These are phyloP conservation scores for Alternaria ventricosa DNA, from an alignment of 2,329 filamentous ascomycete genomes.

Conservation along the genomic window DNA sequence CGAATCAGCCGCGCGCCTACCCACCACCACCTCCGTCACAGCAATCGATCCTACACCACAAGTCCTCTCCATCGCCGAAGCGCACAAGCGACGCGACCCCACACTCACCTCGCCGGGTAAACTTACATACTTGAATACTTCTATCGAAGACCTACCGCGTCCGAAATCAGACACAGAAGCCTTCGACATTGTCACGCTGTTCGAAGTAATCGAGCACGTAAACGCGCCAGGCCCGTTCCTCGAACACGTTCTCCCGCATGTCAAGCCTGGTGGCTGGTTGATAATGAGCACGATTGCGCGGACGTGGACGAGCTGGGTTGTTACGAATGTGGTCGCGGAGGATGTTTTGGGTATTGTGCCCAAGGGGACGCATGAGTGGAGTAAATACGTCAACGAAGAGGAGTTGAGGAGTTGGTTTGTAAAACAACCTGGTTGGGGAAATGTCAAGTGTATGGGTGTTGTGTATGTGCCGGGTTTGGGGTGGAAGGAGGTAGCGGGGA, in stretches of 20 bases:
- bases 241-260: slow-evolving; percentile 71
- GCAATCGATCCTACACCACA: slow-evolving; percentile 79
- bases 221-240: slow-evolving; percentile 77
- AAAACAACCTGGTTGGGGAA: slow-evolving; percentile 50
- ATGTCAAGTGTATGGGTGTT: slow-evolving; percentile 74
- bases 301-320: slow-evolving; percentile 86
- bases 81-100: slow-evolving; percentile 78
- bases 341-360: slow-evolving; percentile 87
- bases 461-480: slow-evolving; percentile 89
- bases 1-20: slow-evolving; percentile 77
- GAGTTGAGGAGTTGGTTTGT: slow-evolving; percentile 67
- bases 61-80: slow-evolving; percentile 76
- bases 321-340: slow-evolving; percentile 91
- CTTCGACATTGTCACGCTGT: slow-evolving; percentile 84
- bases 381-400: slow-evolving; percentile 88
- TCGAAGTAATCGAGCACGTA: slow-evolving; percentile 96
- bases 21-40: slow-evolving; percentile 68
- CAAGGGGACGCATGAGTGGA: slow-evolving; percentile 93
- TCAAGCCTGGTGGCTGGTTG: slow-evolving; percentile 91
- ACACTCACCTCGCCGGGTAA: slow-evolving; percentile 61
- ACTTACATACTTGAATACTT: slow-evolving; percentile 75
- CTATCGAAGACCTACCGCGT: slow-evolving; percentile 71
- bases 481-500: slow-evolving; percentile 82
- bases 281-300: slow-evolving; percentile 91
- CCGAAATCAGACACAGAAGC: slow-evolving; percentile 45